Evolutionary conservation across 805 yeast genomes (phyloP).

Genomic region (Candida tallmaniae): DNA sequence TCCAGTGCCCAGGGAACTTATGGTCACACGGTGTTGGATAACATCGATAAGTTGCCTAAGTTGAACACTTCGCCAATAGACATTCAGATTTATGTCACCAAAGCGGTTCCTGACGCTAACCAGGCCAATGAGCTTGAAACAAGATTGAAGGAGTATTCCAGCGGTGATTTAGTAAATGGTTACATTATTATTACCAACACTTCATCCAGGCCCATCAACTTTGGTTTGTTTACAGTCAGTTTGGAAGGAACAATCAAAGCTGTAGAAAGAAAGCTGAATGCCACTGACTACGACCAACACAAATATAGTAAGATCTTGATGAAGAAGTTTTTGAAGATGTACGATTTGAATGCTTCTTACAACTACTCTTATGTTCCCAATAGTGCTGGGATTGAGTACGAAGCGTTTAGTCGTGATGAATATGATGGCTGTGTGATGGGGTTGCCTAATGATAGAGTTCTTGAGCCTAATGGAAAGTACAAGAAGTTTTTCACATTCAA

Average conservation of each 20-base stretch:
- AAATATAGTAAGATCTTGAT: conserved; percentile 29
- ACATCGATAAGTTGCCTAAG: conserved; percentile 46
- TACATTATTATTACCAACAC: conserved; percentile 46
- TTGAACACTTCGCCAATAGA: conserved; percentile 39
- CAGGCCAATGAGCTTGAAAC: conserved; percentile 38
- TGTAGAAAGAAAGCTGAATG: conserved; percentile 17
- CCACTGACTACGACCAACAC: conserved; percentile 10
- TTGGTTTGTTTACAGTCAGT: conserved; percentile 43
- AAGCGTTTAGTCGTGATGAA: conserved; percentile 38
- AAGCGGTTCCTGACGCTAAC: conserved; percentile 46
- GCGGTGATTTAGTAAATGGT: conserved; percentile 41
- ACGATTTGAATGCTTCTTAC: conserved; percentile 55
- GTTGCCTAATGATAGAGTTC: conserved; percentile 43
- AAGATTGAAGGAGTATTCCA: conserved; percentile 38
- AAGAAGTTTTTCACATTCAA: conserved; percentile 58
- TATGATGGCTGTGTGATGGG: conserved; percentile 48
- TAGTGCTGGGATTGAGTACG: conserved; percentile 46
- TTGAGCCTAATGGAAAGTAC: conserved; percentile 47
- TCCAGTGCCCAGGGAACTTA: conserved; percentile 17
- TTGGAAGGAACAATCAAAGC: conserved; percentile 44
- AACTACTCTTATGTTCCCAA: conserved; percentile 47
- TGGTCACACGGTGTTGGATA: conserved; percentile 48
- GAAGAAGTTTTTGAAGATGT: conserved; percentile 55
- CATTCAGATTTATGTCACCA: conserved; percentile 49
- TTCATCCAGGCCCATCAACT: conserved; percentile 39